Evolutionary conservation across 2,329 filamentous ascomycete species (phyloP).

Genomic region (Talaromyces sp.): DNA sequence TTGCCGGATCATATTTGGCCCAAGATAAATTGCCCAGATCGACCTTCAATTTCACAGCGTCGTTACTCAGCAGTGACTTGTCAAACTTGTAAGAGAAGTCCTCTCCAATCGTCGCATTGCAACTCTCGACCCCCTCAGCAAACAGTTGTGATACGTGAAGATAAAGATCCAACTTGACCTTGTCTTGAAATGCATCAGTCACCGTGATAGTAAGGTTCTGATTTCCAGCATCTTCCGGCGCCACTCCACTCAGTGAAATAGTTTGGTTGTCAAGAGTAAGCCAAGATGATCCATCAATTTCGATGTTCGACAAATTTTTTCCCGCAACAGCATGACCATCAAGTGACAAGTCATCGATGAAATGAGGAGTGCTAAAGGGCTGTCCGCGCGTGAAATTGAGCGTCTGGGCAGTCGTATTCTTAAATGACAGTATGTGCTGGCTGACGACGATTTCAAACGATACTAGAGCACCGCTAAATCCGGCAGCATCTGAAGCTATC

Average conservation of each 20-base stretch:
- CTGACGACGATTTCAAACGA: slow-evolving; percentile 68
- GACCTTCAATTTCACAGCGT: slow-evolving; percentile 38
- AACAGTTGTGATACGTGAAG: slow-evolving; percentile 42
- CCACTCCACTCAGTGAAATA: slow-evolving; percentile 59
- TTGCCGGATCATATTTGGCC: slow-evolving; percentile 44
- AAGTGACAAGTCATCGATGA: slow-evolving; percentile 50
- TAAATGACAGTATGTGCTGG: slow-evolving; percentile 61
- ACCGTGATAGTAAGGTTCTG: slow-evolving; percentile 59
- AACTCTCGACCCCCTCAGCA: slow-evolving; percentile 34
- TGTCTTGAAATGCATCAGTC: slow-evolving; percentile 54
- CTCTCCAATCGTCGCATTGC: slow-evolving; percentile 46
- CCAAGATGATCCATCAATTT: slow-evolving; percentile 60
- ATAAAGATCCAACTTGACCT: slow-evolving; percentile 51
- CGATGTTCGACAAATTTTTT: slow-evolving; percentile 48
- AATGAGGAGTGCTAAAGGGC: slow-evolving; percentile 47
- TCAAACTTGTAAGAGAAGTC: slow-evolving; percentile 45
- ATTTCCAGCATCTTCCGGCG: slow-evolving; percentile 53
- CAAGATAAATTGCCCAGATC: slow-evolving; percentile 42
- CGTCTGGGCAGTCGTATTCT: slow-evolving; percentile 47
- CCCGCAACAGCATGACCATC: slow-evolving; percentile 50
- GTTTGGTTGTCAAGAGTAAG: slow-evolving; percentile 58
- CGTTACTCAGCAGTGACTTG: slow-evolving; percentile 34
- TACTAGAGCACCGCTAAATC: slow-evolving; percentile 63
- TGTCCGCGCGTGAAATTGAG: slow-evolving; percentile 53
- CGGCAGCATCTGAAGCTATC: slow-evolving; percentile 72